Evolutionary conservation across 495 filamentous ascomycete genomes (phyloP).

Genomic region (Aspergillus olivimuriae): DNA sequence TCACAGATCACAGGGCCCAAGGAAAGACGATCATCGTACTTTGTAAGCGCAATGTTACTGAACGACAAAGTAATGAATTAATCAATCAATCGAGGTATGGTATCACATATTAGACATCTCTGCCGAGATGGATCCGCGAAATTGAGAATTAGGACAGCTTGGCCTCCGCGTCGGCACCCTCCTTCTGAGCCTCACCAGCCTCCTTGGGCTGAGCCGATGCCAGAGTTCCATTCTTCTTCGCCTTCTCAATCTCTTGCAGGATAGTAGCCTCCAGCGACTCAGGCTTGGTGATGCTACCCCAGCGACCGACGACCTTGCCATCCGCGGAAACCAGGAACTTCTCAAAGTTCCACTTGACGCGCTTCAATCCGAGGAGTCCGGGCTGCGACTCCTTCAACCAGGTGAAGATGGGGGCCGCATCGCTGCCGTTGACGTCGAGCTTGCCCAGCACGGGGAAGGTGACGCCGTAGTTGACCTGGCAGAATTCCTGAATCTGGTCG

Average conservation of each 20-base stretch:
- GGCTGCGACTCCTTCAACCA: slow-evolving; percentile 86
- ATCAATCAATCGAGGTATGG: slow-evolving; percentile 7
- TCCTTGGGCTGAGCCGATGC: slow-evolving; percentile 23
- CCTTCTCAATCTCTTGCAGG: slow-evolving; percentile 63
- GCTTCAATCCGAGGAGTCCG: slow-evolving; percentile 77
- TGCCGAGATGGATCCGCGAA: neutral
- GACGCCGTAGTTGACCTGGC: slow-evolving; percentile 92
- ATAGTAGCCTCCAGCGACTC: slow-evolving; percentile 68
- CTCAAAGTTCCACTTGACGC: slow-evolving; percentile 97
- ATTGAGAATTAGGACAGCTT: slow-evolving; percentile 11
- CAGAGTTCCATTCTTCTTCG: slow-evolving; percentile 24
- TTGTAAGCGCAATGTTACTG: neutral
- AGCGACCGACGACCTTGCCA: slow-evolving; percentile 73
- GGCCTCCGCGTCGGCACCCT: slow-evolving; percentile 6
- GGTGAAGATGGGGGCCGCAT: slow-evolving; percentile 73
- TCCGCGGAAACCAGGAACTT: slow-evolving; percentile 90
- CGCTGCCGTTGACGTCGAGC: slow-evolving; percentile 83
- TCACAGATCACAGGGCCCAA: neutral
- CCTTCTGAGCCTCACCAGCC: neutral
- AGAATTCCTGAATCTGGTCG: slow-evolving; percentile 89
- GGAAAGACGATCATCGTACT: neutral
- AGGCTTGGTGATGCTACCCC: slow-evolving; percentile 82
- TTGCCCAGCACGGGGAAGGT: slow-evolving; percentile 89
- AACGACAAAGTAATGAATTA: slow-evolving; percentile 2
- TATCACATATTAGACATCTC: slow-evolving; percentile 4